Evolutionary conservation across 192 early-diverging fungal species (phyloP), one percentile per base, ranked within the genome.

Genomic region (Podila verticillata): DNA sequence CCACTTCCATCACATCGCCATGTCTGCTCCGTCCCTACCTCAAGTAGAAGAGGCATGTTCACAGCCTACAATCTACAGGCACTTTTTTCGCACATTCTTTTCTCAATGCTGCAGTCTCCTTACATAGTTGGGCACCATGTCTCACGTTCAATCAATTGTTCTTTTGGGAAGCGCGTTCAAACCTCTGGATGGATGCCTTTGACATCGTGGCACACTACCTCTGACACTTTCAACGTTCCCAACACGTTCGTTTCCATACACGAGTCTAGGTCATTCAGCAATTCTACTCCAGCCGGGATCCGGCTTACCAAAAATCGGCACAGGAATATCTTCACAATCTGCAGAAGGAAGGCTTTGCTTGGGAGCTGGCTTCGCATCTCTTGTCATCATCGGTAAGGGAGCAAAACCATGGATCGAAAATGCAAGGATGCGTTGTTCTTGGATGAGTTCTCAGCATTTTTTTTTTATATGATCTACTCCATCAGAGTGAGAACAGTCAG

Each of bases 291-390:
- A 82, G 73, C 22, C 74, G 54, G 29, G 84, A 86, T 63, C 60
- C 81, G 30, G 48, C 63, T 5, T 65, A 65, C 28, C 74, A 85
- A 31, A 87, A 85, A 36, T 75, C 72, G 1, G 80, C 84, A 28
- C 88, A 89, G 77, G 86, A 87, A 39, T 86, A 85, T 61, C 75
- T 89, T 20, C 88, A 88, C 59, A 73, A 73, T 17, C 59, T 89
- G 35, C 88, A 89, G 54, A 84, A 78, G 66, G 85, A 86, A 61
- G 34, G 74, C 1, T 82, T 83, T 63, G 88, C 88, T 15, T 89
- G 88, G 88, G 85, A 86, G 24, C 72, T 86, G n/a, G 88, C 88
- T 0, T 70, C 87, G 7, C 84, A 88, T n/a, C 56, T 89, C 35
- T 56, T 89, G 5, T 61, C 72, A 9, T 83, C 85, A 7, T 69